Evolutionary conservation across 371 early-diverging fungal species (phyloP).

Genomic region (Mucor racemosus): DNA sequence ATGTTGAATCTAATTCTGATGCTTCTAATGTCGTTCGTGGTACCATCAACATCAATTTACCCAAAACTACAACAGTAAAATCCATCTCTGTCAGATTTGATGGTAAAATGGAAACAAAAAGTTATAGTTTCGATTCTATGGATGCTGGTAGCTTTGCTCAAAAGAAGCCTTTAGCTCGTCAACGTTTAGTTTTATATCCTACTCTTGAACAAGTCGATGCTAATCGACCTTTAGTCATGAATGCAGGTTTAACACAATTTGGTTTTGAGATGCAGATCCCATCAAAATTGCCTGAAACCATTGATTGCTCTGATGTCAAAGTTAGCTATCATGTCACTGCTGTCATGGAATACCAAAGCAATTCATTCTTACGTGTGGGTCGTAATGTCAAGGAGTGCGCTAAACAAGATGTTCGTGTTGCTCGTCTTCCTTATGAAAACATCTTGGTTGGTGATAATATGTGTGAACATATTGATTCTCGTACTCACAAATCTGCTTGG

Average conservation of each 20-base stretch:
- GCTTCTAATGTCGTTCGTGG: conserved; percentile 14
- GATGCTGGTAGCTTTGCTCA: neutral
- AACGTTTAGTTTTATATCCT: conserved; percentile 17
- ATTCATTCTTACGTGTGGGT: neutral
- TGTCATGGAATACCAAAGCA: conserved; percentile 13
- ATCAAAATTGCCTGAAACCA: conserved; percentile 19
- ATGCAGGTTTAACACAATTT: conserved; percentile 18
- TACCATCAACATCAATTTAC: conserved; percentile 18
- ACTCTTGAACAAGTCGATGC: neutral
- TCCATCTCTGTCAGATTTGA: conserved; percentile 19
- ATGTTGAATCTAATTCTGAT: conserved; percentile 9
- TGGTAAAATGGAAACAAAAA: conserved; percentile 20
- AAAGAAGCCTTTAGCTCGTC: conserved; percentile 15
- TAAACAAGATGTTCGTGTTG: conserved; percentile 9
- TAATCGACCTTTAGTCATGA: conserved; percentile 13
- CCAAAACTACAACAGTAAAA: conserved; percentile 14
- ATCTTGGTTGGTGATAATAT: conserved; percentile 4
- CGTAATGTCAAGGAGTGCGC: neutral
- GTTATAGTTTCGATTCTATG: conserved; percentile 3
- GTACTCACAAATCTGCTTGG: conserved; percentile 13
- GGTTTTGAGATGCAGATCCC: conserved; percentile 27
- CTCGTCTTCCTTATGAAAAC: conserved; percentile 14
- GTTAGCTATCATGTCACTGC: conserved; percentile 23
- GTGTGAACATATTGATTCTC: conserved; percentile 15
- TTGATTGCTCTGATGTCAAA: conserved; percentile 23